Evolutionary conservation across 352 stramenopile genomes (phyloP), one percentile per base, ranked within the genome.

Genomic region (Thraustochytrium striatum): DNA sequence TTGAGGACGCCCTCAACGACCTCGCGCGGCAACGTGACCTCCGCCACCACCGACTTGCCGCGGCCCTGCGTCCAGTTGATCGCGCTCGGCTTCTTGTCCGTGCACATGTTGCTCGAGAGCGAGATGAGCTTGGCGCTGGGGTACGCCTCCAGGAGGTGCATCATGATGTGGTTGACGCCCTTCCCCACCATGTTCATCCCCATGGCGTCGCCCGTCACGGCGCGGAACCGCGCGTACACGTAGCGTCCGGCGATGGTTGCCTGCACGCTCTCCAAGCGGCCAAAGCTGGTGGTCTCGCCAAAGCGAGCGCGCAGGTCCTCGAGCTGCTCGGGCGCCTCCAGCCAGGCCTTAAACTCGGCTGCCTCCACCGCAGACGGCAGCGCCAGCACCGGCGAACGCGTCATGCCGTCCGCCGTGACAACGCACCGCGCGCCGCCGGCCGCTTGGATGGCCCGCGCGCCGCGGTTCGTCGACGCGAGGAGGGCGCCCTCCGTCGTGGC

Each of bases 121-220:
- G 91, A 88, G 11, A 96, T 81, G 1, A 95, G 83, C 53, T 88
- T 81, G 30, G 93, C 72, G 39, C 83, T 72, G 1, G 87, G 87
- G 75, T 95, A 96, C 16, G 85, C 62, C 52, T 84, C 61, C 11
- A 69, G 9, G 3, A 96, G 80, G 19, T 82, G 79, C 47, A 93
- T 85, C 73, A 94, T 88, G 8, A 92, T 89, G 8, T 87, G 88
- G 36, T 94, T 84, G 69, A 82, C 88, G 47, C 91, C 91, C 85
- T 96, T 96, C 16, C 84, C 90, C 5, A 96, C 87, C 91, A 96
- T 96, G 75, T 96, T 96, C 91, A 96, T 96, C 38, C 91, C 91
- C 91, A 96, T 96, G 32, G 91, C 91, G 86, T 96, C 91, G 57
- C 91, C 91, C 0, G 89, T 86, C 79, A 93, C 92, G 81, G 89